A percentile compares a stretch with the other conserved stretches of the same genome.
Conservation (phyloP, 2,329 filamentous ascomycete species). For the Cordyceps pruinosa region DNA sequence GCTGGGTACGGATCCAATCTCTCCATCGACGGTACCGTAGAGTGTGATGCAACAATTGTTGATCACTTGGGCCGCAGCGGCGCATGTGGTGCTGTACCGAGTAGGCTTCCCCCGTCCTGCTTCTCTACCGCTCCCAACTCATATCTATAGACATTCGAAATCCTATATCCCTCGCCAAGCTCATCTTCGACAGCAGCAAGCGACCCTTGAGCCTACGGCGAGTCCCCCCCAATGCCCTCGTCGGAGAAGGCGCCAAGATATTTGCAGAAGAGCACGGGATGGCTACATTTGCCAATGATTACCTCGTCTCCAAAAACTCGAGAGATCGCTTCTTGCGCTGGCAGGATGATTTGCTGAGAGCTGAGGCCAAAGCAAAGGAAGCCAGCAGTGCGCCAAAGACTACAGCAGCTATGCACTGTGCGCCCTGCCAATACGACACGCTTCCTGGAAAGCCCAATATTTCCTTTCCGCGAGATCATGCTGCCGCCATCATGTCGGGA, state of each 20-base stretch:
- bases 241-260: slow-evolving; percentile 76
- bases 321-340: slow-evolving; percentile 73
- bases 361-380: slow-evolving; percentile 39
- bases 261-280: slow-evolving; percentile 79
- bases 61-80: slow-evolving; percentile 88
- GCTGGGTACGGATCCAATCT: slow-evolving; percentile 94
- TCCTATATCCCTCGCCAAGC: slow-evolving; percentile 78
- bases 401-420: slow-evolving; percentile 17
- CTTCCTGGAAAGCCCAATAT: slow-evolving; percentile 21
- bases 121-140: slow-evolving; percentile 13
- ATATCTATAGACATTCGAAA: slow-evolving; percentile 71
- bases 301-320: slow-evolving; percentile 72
- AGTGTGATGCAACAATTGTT: slow-evolving; percentile 90
- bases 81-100: slow-evolving; percentile 82
- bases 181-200: slow-evolving; percentile 72
- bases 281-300: slow-evolving; percentile 63
- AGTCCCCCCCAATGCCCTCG: slow-evolving; percentile 87
- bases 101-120: slow-evolving; percentile 46
- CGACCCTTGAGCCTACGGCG: slow-evolving; percentile 74
- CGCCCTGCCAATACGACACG: slow-evolving; percentile 29
- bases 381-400: slow-evolving; percentile 15
- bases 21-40: slow-evolving; percentile 80
- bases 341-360: slow-evolving; percentile 63
- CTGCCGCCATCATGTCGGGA: slow-evolving; percentile 46
- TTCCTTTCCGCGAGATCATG: slow-evolving; percentile 37